Conservation (phyloP, 768 basidiomycete genomes). For the Auricularia heimuer region DNA sequence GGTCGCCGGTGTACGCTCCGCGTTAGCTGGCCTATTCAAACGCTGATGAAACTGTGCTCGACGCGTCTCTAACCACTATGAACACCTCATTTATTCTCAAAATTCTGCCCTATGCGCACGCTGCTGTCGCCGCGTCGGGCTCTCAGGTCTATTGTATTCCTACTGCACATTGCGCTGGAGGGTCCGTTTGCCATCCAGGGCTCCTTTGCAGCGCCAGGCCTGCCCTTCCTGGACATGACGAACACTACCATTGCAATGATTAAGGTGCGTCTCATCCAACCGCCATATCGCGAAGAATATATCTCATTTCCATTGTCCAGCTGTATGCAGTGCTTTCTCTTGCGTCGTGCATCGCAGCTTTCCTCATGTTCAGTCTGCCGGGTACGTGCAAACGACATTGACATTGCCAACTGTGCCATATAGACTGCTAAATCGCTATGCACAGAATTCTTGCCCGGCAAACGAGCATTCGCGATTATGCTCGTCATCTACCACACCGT, state of each 20-base stretch:
- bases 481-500: slow-evolving; percentile 69
- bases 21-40: too few relatives aligned
- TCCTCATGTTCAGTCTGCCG: slow-evolving; percentile 63
- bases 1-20: too few relatives aligned
- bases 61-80: too few relatives aligned
- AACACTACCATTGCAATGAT: slow-evolving; percentile 71
- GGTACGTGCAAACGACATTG: slow-evolving; percentile 33
- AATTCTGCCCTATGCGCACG: too few relatives aligned
- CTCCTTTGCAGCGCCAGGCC: slow-evolving; percentile 44
- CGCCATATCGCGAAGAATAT: background rate
- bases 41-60: too few relatives aligned
- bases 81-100: too few relatives aligned
- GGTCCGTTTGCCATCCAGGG: slow-evolving; percentile 71
- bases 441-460: slow-evolving; percentile 73
- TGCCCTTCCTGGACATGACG: slow-evolving; percentile 73
- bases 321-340: slow-evolving; percentile 57
- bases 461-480: slow-evolving; percentile 69
- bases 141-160: slow-evolving; percentile 53
- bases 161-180: slow-evolving; percentile 73
- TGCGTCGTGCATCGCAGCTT: slow-evolving; percentile 47
- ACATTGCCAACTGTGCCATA: too few relatives aligned
- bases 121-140: too few relatives aligned
- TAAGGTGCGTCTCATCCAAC: slow-evolving; percentile 40
- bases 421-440: background rate
- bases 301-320: slow-evolving; percentile 25